A percentile compares a stretch with the other conserved stretches of the same genome.
These are phyloP conservation scores for Alternaria tenuissima DNA, from an alignment of 2,329 filamentous ascomycete species.

Conservation along the genomic window DNA sequence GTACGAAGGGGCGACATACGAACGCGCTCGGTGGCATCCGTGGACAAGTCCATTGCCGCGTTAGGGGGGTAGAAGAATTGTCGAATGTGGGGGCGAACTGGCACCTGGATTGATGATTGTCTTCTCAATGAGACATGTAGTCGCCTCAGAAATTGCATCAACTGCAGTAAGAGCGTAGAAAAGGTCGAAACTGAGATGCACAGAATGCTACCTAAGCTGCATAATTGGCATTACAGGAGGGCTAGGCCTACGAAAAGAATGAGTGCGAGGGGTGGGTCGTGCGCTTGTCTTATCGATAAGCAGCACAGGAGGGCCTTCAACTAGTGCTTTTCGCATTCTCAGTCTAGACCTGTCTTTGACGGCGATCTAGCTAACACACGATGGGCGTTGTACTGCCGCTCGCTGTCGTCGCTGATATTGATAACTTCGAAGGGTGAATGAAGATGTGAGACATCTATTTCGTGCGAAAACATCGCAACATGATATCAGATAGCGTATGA, in stretches of 20 bases:
- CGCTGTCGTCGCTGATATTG: not conserved
- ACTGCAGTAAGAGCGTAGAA: not conserved
- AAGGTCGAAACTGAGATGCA: not conserved
- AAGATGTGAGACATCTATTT: no score
- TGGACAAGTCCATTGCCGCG: slow-evolving; percentile 36
- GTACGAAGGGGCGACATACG: slow-evolving; percentile 37
- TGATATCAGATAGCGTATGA: no score
- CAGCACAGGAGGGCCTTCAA: not conserved
- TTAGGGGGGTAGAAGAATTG: not conserved
- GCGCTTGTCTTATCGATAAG: slow-evolving; percentile 20
- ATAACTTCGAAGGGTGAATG: no score
- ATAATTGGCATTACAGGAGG: not conserved
- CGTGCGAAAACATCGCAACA: no score
- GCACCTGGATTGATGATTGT: not conserved
- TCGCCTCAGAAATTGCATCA: slow-evolving; percentile 8
- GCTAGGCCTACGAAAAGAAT: slow-evolving; percentile 6
- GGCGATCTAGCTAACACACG: not conserved
- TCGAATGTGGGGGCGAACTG: not conserved
- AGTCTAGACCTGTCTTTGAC: not conserved
- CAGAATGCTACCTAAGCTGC: not conserved
- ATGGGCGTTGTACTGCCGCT: no score
- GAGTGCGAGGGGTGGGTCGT: not conserved
- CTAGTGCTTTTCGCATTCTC: not conserved
- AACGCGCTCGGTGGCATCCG: slow-evolving; percentile 37
- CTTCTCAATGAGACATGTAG: slow-evolving; percentile 6